Base-by-base conservation (phyloP, 768 basidiomycete genomes). In the Suillus plorans region DNA sequence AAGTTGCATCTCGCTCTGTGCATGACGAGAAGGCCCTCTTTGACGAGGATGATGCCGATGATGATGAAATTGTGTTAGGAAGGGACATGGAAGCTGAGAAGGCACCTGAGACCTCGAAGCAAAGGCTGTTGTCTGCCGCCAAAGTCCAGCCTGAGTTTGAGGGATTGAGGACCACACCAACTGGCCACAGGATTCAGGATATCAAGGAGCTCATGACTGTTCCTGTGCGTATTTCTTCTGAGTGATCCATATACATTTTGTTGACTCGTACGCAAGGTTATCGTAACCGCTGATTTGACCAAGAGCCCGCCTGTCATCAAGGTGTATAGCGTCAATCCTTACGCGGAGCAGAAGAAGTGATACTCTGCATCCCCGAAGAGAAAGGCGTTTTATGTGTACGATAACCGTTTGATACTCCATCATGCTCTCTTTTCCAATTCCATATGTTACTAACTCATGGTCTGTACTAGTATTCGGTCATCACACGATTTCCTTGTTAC, bases 261-360 rank as follows among this genome's bases (percentile, higher is more conserved):
- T 74, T 25, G 71, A 14, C 41, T 34, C 4, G 49, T 66, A 47
- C 16, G 64, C 4, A 69, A 95, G 93, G 94, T 96, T 69, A 96
- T 97, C 72, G 89, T 97, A 69, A 96, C 95, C 49, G 94, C 94
- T 39, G 95, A 98, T 76, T 79, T 97, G 70, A 94, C 94, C 67
- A 97, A 97, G 86, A 94, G 92, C 70, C 95, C 95, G 47, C 95
- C 95, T 5, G 93, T 98, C 72, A 91, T 99, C 83, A 96, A 97
- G 78, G 95, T 99, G 64, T 95, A 95, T 82, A 95, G 94, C 71
- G 92, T 95, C 72, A 95, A 95, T 74, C 95, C 95, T 9, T 96
- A 92, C 76, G 89, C 92, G 49, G 84, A 84, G 66, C 77, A 80
- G 68, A 85, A 84, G 76, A 81, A 81, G 75, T 39, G 10, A 60